These are phyloP conservation scores for Dalbergia cochinchinensis DNA, from an alignment of 306 rosid genomes.

Conservation along the genomic window DNA sequence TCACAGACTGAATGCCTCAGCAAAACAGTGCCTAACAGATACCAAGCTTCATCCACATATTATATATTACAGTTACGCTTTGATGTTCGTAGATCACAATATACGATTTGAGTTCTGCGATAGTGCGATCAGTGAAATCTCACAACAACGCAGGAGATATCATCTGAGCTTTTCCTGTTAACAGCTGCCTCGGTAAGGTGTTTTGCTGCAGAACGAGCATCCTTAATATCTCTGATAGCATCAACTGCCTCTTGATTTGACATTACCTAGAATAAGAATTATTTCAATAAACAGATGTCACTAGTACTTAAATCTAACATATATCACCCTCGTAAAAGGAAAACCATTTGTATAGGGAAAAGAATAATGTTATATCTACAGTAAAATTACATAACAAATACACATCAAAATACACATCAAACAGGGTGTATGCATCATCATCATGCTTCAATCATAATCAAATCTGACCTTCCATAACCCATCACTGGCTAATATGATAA, in stretches of 20 bases:
- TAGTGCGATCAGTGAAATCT: slow-evolving; percentile 59
- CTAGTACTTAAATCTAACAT: not conserved
- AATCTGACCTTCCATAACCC: slow-evolving; percentile 95
- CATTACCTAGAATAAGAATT: slow-evolving; percentile 69
- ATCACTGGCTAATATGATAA: slow-evolving; percentile 88
- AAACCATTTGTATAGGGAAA: not conserved
- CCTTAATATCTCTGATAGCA: slow-evolving; percentile 70
- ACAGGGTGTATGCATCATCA: too few species aligned
- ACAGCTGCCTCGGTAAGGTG: slow-evolving; percentile 84
- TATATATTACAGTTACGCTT: slow-evolving; percentile 29
- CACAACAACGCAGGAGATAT: slow-evolving; percentile 86
- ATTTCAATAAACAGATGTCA: slow-evolving; percentile 18
- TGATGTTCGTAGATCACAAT: slow-evolving; percentile 32
- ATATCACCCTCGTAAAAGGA: not conserved
- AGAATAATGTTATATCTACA: too few species aligned
- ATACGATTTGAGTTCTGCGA: slow-evolving; percentile 28
- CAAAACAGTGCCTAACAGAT: slow-evolving; percentile 7
- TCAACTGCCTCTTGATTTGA: slow-evolving; percentile 89
- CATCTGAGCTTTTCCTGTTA: slow-evolving; percentile 85
- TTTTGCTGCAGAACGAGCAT: slow-evolving; percentile 87
- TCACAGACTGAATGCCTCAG: slow-evolving; percentile 14
- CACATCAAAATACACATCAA: too few species aligned
- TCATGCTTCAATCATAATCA: not conserved
- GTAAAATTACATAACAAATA: too few species aligned
- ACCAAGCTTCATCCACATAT: slow-evolving; percentile 33